phyloP scores from a whole-genome alignment of 306 rosid genomes.

The Vigna radiata region DNA sequence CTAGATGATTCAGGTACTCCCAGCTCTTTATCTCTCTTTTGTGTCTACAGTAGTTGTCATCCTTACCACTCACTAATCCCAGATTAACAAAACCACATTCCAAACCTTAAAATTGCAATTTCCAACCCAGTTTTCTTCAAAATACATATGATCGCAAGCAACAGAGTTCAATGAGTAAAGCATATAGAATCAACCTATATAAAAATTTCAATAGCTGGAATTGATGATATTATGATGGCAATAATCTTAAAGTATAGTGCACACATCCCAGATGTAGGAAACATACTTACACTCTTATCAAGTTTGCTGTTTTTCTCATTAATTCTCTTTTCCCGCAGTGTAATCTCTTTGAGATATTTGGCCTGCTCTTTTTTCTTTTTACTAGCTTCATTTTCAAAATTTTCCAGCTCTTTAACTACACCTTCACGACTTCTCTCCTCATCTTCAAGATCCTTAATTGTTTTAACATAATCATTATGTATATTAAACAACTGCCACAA shows the following conservation, averaged over 20 bases:
- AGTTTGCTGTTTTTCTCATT: conserved; percentile 78
- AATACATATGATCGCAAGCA: conserved; percentile 19
- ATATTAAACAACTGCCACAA: conserved; percentile 88
- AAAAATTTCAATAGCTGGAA: conserved; percentile 27
- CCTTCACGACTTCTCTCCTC: conserved; percentile 74
- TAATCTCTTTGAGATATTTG: conserved; percentile 80
- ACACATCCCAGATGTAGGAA: conserved; percentile 23
- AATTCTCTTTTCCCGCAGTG: conserved; percentile 75
- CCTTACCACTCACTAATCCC: background rate
- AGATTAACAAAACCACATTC: conserved; percentile 32
- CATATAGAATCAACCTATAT: conserved; percentile 9
- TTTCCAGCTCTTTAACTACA: conserved; percentile 73
- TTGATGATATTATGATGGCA: conserved; percentile 10
- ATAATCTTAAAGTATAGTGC: background rate
- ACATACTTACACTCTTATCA: conserved; percentile 84
- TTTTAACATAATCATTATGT: conserved; percentile 76
- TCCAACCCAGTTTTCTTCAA: conserved; percentile 8
- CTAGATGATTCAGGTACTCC: conserved; percentile 13
- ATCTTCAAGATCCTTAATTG: conserved; percentile 72
- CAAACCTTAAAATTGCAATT: conserved; percentile 28
- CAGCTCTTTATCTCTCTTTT: conserved; percentile 8
- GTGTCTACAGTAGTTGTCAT: conserved; percentile 12
- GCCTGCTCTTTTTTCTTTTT: conserved; percentile 91
- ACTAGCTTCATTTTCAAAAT: conserved; percentile 69
- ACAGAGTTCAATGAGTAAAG: conserved; percentile 30